Conservation (phyloP, 352 stramenopile genomes). For the Globisporangium cylindrosporum region DNA sequence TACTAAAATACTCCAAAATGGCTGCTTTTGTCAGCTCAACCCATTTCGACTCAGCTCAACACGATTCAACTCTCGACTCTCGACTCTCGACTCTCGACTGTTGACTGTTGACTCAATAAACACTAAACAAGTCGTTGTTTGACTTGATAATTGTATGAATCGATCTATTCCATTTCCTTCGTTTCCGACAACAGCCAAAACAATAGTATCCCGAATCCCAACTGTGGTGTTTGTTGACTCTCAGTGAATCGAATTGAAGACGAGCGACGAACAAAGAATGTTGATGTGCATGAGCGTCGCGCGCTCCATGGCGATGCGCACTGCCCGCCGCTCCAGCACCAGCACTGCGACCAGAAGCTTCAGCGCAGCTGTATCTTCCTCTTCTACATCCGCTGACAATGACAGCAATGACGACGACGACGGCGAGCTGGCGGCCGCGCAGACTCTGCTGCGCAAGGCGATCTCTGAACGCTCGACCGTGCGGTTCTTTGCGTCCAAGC, state of each 20-base stretch:
- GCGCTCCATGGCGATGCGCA: background rate
- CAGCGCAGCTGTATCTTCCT: background rate
- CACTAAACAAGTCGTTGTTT: no score
- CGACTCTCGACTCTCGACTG: no score
- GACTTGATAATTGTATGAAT: no score
- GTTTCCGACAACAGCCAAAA: no score
- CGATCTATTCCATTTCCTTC: no score
- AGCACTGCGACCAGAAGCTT: background rate
- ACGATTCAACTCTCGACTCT: no score
- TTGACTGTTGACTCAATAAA: no score
- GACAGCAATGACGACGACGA: background rate
- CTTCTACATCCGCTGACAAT: background rate
- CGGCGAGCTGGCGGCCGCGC: background rate
- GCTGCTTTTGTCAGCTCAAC: no score
- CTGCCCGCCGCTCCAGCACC: background rate
- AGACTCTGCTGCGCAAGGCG: slow-evolving; percentile 14
- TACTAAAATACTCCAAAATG: no score
- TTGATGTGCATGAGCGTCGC: slow-evolving; percentile 2
- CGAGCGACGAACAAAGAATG: background rate
- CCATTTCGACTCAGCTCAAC: no score
- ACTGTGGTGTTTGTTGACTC: no score
- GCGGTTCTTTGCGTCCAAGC: slow-evolving; percentile 15
- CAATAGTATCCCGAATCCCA: no score
- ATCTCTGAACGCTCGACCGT: slow-evolving; percentile 12
- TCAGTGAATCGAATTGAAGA: background rate